Conservation (phyloP, 331 rosid genomes). For the Quercus phellos region DNA sequence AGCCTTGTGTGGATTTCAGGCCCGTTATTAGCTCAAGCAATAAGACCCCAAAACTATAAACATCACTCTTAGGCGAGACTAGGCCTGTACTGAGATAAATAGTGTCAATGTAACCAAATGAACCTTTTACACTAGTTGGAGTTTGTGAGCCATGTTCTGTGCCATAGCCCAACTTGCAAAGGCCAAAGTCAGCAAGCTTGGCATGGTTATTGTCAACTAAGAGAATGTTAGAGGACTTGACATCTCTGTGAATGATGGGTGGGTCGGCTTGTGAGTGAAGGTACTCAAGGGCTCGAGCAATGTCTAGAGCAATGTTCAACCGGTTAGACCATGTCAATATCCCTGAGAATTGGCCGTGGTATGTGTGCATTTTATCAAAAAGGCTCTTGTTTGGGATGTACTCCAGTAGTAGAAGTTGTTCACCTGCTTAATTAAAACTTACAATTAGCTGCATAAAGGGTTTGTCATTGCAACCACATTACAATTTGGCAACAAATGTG, state of each 20-base stretch:
- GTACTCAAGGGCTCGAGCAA: conserved; percentile 21
- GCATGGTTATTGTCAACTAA: conserved; percentile 3
- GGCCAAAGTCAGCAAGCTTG: conserved; percentile 18
- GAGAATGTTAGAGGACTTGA: conserved; percentile 25
- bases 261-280: conserved; percentile 18
- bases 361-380: conserved; percentile 15
- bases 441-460: too few species aligned
- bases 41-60: conserved; percentile 19
- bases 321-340: conserved; percentile 8
- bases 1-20: conserved; percentile 8
- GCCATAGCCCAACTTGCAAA: conserved; percentile 8
- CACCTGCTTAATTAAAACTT: background rate
- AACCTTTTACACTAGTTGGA: conserved; percentile 4
- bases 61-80: background rate
- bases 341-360: background rate
- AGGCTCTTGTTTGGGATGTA: conserved; percentile 21
- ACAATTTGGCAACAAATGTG: too few species aligned
- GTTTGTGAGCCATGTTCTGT: too few species aligned
- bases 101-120: conserved; percentile 12
- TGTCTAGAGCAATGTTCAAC: conserved; percentile 13
- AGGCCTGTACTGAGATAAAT: conserved; percentile 4
- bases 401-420: conserved; percentile 22
- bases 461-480: too few species aligned
- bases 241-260: conserved; percentile 18
- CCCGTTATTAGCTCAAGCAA: conserved; percentile 13